These are phyloP conservation scores for Salvia sclarea DNA, from an alignment of 305 asterid genomes.

Conservation along the genomic window DNA sequence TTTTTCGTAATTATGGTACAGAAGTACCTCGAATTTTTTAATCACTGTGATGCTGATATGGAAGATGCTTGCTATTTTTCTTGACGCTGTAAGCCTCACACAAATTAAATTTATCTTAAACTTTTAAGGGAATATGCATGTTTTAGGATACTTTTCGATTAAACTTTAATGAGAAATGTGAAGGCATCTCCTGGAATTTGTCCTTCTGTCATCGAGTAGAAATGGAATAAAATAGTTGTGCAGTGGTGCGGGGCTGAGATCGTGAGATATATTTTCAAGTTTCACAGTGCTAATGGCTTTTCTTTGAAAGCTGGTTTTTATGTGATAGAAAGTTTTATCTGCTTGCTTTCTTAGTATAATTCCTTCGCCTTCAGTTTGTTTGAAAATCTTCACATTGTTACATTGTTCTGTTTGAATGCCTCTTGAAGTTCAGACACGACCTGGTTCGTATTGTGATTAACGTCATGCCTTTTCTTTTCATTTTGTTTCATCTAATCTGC, in stretches of 20 bases:
- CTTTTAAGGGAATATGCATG: neutral
- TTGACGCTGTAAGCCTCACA: neutral
- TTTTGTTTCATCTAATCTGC: constrained; percentile 10
- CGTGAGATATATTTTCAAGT: constrained; percentile 1
- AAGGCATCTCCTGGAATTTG: neutral
- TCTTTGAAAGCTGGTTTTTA: neutral
- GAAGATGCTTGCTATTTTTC: constrained; percentile 7
- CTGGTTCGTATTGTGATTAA: neutral
- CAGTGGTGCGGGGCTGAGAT: constrained; percentile 4
- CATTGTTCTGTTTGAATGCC: neutral
- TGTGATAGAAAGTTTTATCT: neutral
- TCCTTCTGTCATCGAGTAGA: neutral
- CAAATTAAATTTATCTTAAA: neutral
- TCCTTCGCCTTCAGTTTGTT: neutral
- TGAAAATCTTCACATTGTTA: neutral
- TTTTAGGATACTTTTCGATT: constrained; percentile 11
- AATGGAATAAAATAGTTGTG: neutral
- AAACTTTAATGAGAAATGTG: neutral
- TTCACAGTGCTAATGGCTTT: neutral
- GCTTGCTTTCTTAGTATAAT: neutral
- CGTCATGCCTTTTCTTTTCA: neutral
- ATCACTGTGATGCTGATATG: constrained; percentile 2
- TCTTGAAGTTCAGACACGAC: neutral
- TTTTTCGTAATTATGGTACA: neutral
- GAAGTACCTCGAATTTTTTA: constrained; percentile 4